Percentiles rank a stretch among this genome's conserved stretches.
Conservation (phyloP, 805 yeast species). For the Deakozyma indianensis region DNA sequence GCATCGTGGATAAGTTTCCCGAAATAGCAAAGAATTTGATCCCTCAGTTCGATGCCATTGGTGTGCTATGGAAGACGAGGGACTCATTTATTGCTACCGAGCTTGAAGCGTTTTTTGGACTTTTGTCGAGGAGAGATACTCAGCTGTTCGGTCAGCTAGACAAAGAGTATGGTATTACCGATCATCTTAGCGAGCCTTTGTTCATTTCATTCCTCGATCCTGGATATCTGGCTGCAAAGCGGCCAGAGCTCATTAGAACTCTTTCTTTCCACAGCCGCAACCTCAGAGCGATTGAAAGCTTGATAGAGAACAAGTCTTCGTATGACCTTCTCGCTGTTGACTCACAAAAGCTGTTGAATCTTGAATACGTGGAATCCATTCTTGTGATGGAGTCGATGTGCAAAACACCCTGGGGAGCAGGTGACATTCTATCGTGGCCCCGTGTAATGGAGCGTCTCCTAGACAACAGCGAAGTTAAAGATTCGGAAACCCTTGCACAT, state of each 20-base stretch:
- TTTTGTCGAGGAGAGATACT: slow-evolving; percentile 13
- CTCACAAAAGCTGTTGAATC: slow-evolving; percentile 10
- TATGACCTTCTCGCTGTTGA: slow-evolving; percentile 12
- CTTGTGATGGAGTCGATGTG: slow-evolving; percentile 15
- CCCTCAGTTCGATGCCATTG: slow-evolving; percentile 9
- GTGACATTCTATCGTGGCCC: slow-evolving; percentile 19
- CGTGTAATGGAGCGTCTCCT: slow-evolving; percentile 16
- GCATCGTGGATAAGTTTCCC: slow-evolving; percentile 11
- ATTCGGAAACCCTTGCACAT: slow-evolving; percentile 6
- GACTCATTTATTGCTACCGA: slow-evolving; percentile 13
- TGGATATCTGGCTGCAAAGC: slow-evolving; percentile 9
- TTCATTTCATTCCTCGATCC: slow-evolving; percentile 19
- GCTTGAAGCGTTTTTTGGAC: slow-evolving; percentile 14
- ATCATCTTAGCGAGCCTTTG: background rate
- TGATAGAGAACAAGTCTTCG: slow-evolving; percentile 11
- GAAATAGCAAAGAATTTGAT: slow-evolving; percentile 10
- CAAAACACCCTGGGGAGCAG: slow-evolving; percentile 12
- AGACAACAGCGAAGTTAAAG: slow-evolving; percentile 10
- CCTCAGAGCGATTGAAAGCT: slow-evolving; percentile 14
- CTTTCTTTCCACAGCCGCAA: slow-evolving; percentile 16
- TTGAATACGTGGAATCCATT: slow-evolving; percentile 16
- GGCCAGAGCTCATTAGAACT: slow-evolving; percentile 9
- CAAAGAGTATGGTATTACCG: slow-evolving; percentile 11
- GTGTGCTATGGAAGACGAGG: slow-evolving; percentile 10
- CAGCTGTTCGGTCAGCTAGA: slow-evolving; percentile 15